Evolutionary conservation across 208 protist species (phyloP).

Genomic region (Leishmania lainsoni): DNA sequence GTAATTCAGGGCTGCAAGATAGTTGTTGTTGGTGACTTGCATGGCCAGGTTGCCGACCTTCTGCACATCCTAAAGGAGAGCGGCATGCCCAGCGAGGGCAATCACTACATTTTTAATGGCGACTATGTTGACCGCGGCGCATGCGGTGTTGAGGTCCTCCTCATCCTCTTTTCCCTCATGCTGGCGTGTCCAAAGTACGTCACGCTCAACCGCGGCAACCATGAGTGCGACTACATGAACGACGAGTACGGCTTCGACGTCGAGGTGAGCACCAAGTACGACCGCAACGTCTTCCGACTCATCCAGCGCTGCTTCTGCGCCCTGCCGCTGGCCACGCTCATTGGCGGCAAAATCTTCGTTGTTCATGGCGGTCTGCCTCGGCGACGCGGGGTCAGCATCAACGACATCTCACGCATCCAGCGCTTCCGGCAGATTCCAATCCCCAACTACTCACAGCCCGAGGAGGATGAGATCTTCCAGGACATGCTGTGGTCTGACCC

Average conservation of each 20-base stretch:
- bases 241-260: slow-evolving; percentile 99
- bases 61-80: slow-evolving; percentile 84
- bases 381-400: slow-evolving; percentile 75
- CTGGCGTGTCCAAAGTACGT: slow-evolving; percentile 93
- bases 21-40: slow-evolving; percentile 88
- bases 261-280: slow-evolving; percentile 98
- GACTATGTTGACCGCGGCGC: slow-evolving; percentile 98
- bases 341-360: slow-evolving; percentile 81
- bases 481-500: slow-evolving; percentile 97
- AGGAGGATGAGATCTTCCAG: slow-evolving; percentile 95
- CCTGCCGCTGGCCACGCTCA: slow-evolving; percentile 81
- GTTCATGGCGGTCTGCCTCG: slow-evolving; percentile 87
- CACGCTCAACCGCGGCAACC: slow-evolving; percentile 96
- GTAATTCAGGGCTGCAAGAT: slow-evolving; percentile 83
- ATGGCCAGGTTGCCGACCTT: slow-evolving; percentile 87
- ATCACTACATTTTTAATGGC: slow-evolving; percentile 93
- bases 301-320: slow-evolving; percentile 91
- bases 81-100: slow-evolving; percentile 81
- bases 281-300: slow-evolving; percentile 86
- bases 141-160: slow-evolving; percentile 96
- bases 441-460: slow-evolving; percentile 82
- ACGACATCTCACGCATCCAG: slow-evolving; percentile 85
- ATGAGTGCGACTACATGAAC: slow-evolving; percentile 95
- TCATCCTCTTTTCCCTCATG: slow-evolving; percentile 96
- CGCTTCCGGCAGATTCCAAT: slow-evolving; percentile 90